Conservation (phyloP, 495 filamentous ascomycete genomes). For the Xylaria venustula region DNA sequence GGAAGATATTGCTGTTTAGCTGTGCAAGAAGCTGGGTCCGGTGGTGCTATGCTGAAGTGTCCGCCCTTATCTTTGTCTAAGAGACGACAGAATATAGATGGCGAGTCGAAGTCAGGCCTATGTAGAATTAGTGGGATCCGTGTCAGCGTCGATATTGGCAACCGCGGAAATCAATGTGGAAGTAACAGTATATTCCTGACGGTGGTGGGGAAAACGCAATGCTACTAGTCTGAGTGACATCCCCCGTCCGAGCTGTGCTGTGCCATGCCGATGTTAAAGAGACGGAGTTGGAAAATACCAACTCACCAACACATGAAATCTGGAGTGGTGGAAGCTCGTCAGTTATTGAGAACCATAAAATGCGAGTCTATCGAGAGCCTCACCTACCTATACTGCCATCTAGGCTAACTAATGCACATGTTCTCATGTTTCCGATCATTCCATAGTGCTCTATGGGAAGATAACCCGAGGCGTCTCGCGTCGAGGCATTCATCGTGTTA, state of each 20-base stretch:
- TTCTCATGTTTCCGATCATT: conserved; percentile 74
- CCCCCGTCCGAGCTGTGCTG: too few species aligned
- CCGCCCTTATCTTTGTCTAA: conserved; percentile 71
- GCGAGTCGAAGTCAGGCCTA: conserved; percentile 68
- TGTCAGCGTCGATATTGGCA: too few species aligned
- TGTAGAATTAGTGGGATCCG: too few species aligned
- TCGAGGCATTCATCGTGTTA: conserved; percentile 27
- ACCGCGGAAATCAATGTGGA: too few species aligned
- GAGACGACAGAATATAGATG: conserved; percentile 64
- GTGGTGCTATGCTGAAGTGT: conserved; percentile 61
- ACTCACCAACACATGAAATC: conserved; percentile 75
- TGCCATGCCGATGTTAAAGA: too few species aligned
- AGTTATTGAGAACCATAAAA: neutral
- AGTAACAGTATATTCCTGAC: too few species aligned
- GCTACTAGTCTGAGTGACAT: too few species aligned
- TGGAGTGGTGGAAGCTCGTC: neutral
- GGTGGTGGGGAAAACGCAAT: too few species aligned
- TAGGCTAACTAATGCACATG: conserved; percentile 69
- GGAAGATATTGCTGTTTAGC: conserved; percentile 71
- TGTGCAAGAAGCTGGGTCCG: conserved; percentile 45
- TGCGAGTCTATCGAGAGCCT: neutral
- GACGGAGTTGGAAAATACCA: neutral
- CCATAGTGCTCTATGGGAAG: conserved; percentile 74
- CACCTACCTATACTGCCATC: conserved; percentile 60
- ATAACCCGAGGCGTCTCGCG: conserved; percentile 42